Evolutionary conservation across 2,329 filamentous ascomycete species (phyloP), one percentile per base, ranked within the genome.

Genomic region (Ophiobolus disseminans): DNA sequence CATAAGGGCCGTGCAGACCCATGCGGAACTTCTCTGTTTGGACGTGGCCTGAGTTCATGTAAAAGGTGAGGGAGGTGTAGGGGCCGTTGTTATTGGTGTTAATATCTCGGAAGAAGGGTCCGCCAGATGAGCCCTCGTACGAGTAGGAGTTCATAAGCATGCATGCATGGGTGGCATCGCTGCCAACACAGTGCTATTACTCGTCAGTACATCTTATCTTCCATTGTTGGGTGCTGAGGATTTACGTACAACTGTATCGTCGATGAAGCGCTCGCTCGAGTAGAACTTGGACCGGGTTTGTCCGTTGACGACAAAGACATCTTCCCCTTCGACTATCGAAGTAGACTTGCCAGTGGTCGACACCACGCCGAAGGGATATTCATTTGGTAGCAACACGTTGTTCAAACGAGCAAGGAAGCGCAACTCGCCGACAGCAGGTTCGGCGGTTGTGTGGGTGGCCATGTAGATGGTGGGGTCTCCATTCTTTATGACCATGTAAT

Each of bases 271-370:
- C 53, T 86, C 77, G 49, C 82, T 85, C 2, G 83, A 86, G 73
- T 86, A 89, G 75, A 88, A 89, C 69, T 89, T 89, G 70, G 82
- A 85, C 30, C 86, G 80, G 0, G 86, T 88, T 66, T 88, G 75
- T 17, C 84, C 82, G 54, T 76, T 71, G 35, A 88, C 83, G 7
- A 84, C 50, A 62, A 81, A 88, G 6, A 75, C 73, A 40, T 76
- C 74, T 1, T 65, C 69, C 2, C 72, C 85, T 65, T 88, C 86
- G 41, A 88, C 75, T 2, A 80, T 76, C 8, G 74, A 75, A 22
- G 78, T 78, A 21, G 65, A 70, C 22, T 78, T 79, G 1, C 71
- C 73, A 0, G 83, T 87, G 19, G 78, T 83, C 0, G 85, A 86
- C 3, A 76, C 82, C 3, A 58, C 51, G 22, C 72, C 72, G 30